Evolutionary conservation across 2,329 filamentous ascomycete species (phyloP), one percentile per base, ranked within the genome.

Genomic region (Grosmannia serpens): DNA sequence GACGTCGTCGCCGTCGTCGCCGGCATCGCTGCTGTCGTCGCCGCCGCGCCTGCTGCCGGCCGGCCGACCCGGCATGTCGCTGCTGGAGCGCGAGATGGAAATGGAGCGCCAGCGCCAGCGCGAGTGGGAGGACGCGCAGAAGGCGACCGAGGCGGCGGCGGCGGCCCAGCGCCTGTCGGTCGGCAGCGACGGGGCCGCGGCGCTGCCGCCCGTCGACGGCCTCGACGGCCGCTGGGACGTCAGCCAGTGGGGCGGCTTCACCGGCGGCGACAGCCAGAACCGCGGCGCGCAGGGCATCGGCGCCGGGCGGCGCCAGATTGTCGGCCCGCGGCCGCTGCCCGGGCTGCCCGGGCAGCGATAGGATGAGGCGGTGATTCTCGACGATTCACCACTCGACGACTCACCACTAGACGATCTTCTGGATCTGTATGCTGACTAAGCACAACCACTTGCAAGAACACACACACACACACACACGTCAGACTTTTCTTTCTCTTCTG

Each of bases 51-150:
- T 54, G 78, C 86, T 83, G 24, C 84, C 83, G 68, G 80, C 83
- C 1, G 79, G 75, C 31, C 22, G 13, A 13, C 55, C 0, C 1
- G 79, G 79, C 63, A 88, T 86, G 73, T 87, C 84, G 0, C 76
- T 91, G 11, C 78, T 91, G 1, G 88, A 91, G 71, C 82, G 86
- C 31, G 88, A 91, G 71, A 90, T 91, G 86, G 87, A 91, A 69
- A 77, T 86, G 68, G 88, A 91, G 70, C 78, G 88, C 10, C 82
- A 89, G 73, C 77, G 87, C 17, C 88, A 91, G 72, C 79, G 78
- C 58, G 88, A 91, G 69, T 91, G 89, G 89, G 88, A 94, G 69
- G 83, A 88, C 62, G 76, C 83, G 1, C 89, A 92, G 70, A 77
- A 83, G 66, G 82, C 81, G 63, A 81, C 83, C 22, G 80, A 82